Base-by-base conservation (phyloP, 2,329 filamentous ascomycete species). In the Curvularia eragrostidis region DNA sequence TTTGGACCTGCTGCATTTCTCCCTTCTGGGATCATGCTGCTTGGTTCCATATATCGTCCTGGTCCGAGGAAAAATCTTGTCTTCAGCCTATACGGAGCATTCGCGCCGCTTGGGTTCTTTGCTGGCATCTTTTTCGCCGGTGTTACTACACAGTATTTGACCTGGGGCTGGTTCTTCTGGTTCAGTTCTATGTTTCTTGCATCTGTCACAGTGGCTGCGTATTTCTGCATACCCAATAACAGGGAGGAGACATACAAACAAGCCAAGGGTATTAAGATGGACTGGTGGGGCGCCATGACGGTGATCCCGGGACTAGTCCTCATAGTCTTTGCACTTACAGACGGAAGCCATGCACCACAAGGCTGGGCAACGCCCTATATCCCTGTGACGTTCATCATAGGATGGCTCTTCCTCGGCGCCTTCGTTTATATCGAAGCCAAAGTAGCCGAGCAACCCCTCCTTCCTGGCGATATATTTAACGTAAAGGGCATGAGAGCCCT, bases 281-380 rank as follows among this genome's bases (percentile, higher is more conserved):
- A 78, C 50, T 78, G 75, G 75, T 63, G 66, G 60, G 75, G 75
- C 10, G 67, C 73, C 3, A 55, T 66, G 0, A 76, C 73, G 5
- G 71, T 77, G 8, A 66, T 77, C 1, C 71, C 75, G 7, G 90
- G 88, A 0, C 75, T 93, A 12, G 81, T 90, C 1, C 81, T 95
- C 24, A 80, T 91, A 8, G 88, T 92, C 0, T 94, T 88, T 66
- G 89, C 90, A 0, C 84, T 95, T 50, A 93, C 90, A 0, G 88
- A 91, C 47, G 88, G 87, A 7, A 84, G 87, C 0, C 86, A 91
- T 71, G 89, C 89, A 0, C 84, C 87, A 0, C 72, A 86, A 2
- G 85, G 88, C 1, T 94, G 91, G 90, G 79, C 75, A n/a, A 91
- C 88, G 0, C 88, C 89, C 1, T 91, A 92, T 63, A 87, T 94